Conservation (phyloP, 78 protist genomes). For the Dictyostelium purpureum region DNA sequence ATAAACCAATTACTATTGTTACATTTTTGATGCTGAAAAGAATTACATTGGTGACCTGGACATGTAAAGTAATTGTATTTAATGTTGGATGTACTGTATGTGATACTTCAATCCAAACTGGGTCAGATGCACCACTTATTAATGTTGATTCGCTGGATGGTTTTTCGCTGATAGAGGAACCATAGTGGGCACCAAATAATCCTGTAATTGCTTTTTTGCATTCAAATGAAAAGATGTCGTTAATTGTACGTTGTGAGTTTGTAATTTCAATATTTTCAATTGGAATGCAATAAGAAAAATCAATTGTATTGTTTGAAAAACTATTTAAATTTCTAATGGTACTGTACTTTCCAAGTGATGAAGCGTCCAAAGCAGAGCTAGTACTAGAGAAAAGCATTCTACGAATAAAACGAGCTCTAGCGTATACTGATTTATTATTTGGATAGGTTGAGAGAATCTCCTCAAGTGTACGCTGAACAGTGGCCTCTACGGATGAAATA, state of each 20-base stretch:
- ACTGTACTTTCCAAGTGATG: conserved; percentile 21
- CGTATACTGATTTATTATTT: conserved; percentile 13
- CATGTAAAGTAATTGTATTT: conserved; percentile 22
- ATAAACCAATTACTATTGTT: conserved; percentile 7
- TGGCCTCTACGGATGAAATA: conserved; percentile 30
- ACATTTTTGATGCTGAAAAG: conserved; percentile 48
- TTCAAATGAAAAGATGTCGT: conserved; percentile 66
- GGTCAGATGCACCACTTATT: conserved; percentile 37
- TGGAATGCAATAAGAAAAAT: conserved; percentile 60
- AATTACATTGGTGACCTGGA: conserved; percentile 41
- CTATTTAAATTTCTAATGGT: background rate
- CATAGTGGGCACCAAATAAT: conserved; percentile 58
- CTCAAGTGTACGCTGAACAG: conserved; percentile 40
- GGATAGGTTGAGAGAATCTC: conserved; percentile 49
- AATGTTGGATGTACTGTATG: conserved; percentile 65
- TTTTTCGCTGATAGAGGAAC: conserved; percentile 66
- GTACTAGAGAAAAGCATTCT: background rate
- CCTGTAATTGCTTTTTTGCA: conserved; percentile 76
- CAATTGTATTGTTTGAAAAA: background rate
- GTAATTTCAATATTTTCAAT: conserved; percentile 19
- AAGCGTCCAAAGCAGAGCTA: background rate
- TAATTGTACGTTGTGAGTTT: background rate
- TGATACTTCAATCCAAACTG: conserved; percentile 51
- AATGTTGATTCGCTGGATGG: conserved; percentile 12
- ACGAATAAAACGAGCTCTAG: conserved; percentile 52